Conservation (phyloP, 139 green algal genomes). For the Chlorella sp. region DNA sequence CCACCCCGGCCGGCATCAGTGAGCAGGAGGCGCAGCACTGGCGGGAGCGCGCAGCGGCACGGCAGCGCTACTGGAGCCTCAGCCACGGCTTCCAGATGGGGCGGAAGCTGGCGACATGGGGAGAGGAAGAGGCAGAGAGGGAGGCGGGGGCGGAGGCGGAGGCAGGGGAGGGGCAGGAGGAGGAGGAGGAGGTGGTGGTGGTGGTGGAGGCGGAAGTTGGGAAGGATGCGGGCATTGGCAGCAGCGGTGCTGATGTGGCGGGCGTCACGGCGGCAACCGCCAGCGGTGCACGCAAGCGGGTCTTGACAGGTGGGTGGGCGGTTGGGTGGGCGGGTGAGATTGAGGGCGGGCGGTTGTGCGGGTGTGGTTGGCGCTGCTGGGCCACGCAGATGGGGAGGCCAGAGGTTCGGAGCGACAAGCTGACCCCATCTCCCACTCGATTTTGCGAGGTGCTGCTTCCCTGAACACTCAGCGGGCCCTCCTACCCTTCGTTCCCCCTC, state of each 20-base stretch:
- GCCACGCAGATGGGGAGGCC: not conserved
- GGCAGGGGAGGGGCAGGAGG: not conserved
- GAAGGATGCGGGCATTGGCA: not conserved
- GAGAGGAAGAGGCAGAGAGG: conserved; percentile 30
- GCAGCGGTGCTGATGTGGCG: no score
- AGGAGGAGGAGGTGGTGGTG: not conserved
- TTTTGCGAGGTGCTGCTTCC: no score
- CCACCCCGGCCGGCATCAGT: not conserved
- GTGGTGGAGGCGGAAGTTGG: no score
- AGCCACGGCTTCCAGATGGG: conserved; percentile 87
- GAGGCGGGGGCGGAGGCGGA: conserved; percentile 3
- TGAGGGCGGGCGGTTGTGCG: no score
- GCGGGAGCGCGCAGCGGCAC: conserved; percentile 67
- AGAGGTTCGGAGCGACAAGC: no score
- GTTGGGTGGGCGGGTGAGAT: no score
- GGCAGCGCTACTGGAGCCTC: conserved; percentile 87
- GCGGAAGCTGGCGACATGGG: conserved; percentile 89
- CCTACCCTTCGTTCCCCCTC: no score
- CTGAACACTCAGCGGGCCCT: no score
- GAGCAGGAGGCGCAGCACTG: conserved; percentile 51
- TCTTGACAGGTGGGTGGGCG: not conserved
- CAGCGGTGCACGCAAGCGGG: not conserved
- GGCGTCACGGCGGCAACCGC: not conserved
- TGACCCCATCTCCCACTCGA: no score
- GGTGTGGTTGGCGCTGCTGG: not conserved